A percentile compares a stretch with the other conserved stretches of the same genome.
Evolutionary conservation across 768 basidiomycete genomes (phyloP).

Genomic region (Candolleomyces eurysporus): DNA sequence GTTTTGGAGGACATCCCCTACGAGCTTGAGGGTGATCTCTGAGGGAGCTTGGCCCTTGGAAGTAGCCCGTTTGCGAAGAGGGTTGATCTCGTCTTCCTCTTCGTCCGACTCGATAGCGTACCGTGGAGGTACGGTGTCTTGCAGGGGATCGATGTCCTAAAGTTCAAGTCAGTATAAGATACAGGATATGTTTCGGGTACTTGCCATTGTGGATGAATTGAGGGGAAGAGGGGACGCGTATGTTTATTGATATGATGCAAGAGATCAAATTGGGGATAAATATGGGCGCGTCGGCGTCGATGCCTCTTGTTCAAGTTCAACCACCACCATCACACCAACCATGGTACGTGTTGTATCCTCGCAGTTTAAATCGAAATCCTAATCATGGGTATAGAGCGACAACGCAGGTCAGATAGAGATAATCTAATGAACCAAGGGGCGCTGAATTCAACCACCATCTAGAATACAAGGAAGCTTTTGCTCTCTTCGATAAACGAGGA

Average conservation of each 20-base stretch:
- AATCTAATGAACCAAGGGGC: background rate
- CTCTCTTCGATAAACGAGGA: conserved; percentile 96
- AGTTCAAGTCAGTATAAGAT: background rate
- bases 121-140: conserved; percentile 55
- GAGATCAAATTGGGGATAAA: conserved; percentile 8
- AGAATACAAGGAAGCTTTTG: conserved; percentile 98
- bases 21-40: conserved; percentile 33
- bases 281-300: conserved; percentile 2
- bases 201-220: conserved; percentile 6
- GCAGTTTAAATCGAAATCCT: background rate
- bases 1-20: conserved; percentile 29
- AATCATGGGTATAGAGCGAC: conserved; percentile 13
- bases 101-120: conserved; percentile 67
- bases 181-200: background rate
- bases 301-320: conserved; percentile 4
- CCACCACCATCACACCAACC: conserved; percentile 14
- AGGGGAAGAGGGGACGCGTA: background rate
- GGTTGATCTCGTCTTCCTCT: conserved; percentile 63
- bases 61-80: conserved; percentile 24
- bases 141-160: conserved; percentile 54
- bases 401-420: conserved; percentile 16
- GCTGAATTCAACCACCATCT: background rate
- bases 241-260: conserved; percentile 4
- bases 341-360: conserved; percentile 24
- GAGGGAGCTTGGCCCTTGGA: conserved; percentile 1